Percentiles rank a stretch among this genome's conserved stretches.
Conservation (phyloP, 2,329 filamentous ascomycete genomes). For the Aspergillus piperis region DNA sequence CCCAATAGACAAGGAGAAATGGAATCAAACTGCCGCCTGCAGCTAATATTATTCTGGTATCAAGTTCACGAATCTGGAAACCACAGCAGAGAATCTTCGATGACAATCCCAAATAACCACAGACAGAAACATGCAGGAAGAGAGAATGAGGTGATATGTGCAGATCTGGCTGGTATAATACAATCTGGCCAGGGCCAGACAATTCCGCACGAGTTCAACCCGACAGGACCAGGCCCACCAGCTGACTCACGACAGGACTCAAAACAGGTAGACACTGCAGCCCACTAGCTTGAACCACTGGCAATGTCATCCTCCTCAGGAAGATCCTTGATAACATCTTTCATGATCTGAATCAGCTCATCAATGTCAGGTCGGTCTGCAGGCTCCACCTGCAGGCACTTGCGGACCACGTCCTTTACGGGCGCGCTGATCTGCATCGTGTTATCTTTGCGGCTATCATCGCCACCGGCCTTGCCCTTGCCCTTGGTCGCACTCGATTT, state of each 20-base stretch:
- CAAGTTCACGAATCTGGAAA: background rate
- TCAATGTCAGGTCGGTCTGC: constrained; percentile 83
- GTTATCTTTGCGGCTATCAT: constrained; percentile 33
- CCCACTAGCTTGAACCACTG: constrained; percentile 25
- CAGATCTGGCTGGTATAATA: constrained; percentile 25
- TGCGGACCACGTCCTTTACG: constrained; percentile 83
- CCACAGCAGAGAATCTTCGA: background rate
- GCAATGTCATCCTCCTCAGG: constrained; percentile 60
- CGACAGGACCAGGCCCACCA: background rate
- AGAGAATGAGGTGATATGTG: constrained; percentile 12
- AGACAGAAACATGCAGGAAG: background rate
- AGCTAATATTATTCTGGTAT: constrained; percentile 10
- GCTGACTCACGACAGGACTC: background rate
- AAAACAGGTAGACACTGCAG: background rate
- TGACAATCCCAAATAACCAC: background rate
- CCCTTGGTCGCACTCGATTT: constrained; percentile 61
- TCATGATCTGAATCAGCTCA: constrained; percentile 77
- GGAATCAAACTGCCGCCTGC: constrained; percentile 11
- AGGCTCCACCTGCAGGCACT: constrained; percentile 83
- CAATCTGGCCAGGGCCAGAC: constrained; percentile 19
- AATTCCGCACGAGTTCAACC: background rate
- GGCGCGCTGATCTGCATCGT: constrained; percentile 70
- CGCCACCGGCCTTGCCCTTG: constrained; percentile 52
- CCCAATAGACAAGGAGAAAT: background rate
- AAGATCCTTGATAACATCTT: constrained; percentile 67